A percentile compares a stretch with the other conserved stretches of the same genome.
Evolutionary conservation across 306 rosid genomes (phyloP).

Genomic region (Cicer chorassanicum): DNA sequence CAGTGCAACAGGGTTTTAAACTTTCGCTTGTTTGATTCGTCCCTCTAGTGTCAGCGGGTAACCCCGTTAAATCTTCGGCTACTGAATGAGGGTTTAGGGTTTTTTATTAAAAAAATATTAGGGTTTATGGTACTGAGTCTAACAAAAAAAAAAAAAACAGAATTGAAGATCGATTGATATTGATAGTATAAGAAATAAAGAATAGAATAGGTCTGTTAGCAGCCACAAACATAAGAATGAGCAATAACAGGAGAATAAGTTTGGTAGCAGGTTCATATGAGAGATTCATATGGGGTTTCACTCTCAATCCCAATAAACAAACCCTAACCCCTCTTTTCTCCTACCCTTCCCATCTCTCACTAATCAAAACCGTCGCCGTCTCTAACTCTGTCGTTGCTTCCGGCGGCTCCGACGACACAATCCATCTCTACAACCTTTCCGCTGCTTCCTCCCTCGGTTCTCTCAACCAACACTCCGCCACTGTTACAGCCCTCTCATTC

Average conservation of each 20-base stretch:
- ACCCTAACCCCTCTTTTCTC: slow-evolving; percentile 74
- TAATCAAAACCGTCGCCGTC: slow-evolving; percentile 72
- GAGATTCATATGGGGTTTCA: slow-evolving; percentile 89
- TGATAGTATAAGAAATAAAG: too few relatives aligned
- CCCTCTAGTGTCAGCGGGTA: too few relatives aligned
- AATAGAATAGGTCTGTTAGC: too few relatives aligned
- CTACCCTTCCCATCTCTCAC: slow-evolving; percentile 83
- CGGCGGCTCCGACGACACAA: slow-evolving; percentile 86
- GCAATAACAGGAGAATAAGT: slow-evolving; percentile 52
- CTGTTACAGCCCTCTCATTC: slow-evolving; percentile 83
- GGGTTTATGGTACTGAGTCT: too few relatives aligned
- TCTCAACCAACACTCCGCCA: slow-evolving; percentile 72
- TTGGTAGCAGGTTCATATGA: slow-evolving; percentile 92
- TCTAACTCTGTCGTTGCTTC: slow-evolving; percentile 81
- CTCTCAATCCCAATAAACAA: slow-evolving; percentile 56
- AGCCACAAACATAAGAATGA: not conserved
- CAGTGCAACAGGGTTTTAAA: too few relatives aligned
- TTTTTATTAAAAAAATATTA: too few relatives aligned
- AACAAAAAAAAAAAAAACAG: too few relatives aligned
- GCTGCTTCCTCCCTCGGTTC: slow-evolving; percentile 82
- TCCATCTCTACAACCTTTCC: slow-evolving; percentile 82
- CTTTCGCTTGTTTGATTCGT: too few relatives aligned
- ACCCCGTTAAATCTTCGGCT: too few relatives aligned
- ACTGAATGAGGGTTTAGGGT: too few relatives aligned
- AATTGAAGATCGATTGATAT: too few relatives aligned